Base-by-base conservation (phyloP, 2,329 filamentous ascomycete species). In the Aureobasidium vineae region DNA sequence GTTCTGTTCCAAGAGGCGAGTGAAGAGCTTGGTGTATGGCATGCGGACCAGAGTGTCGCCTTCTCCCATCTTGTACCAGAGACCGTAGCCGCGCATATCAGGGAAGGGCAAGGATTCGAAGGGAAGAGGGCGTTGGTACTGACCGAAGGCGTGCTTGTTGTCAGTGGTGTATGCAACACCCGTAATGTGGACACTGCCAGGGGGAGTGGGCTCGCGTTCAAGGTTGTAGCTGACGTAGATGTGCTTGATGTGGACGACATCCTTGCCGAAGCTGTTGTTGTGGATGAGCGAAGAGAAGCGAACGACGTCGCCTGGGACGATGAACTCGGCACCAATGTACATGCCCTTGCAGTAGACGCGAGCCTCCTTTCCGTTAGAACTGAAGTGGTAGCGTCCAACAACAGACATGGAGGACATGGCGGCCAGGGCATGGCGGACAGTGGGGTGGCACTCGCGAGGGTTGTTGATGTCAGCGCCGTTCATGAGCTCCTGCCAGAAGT, bases 321-420 rank as follows among this genome's bases (percentile, higher is more conserved):
- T 72, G 36, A 87, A 75, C 70, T 88, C 86, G 3, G 82, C 72
- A 0, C 86, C 86, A 2, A 88, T 72, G 68, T 81, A 87, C 7
- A 87, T 78, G 0, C 82, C 85, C 57, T 79, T 78, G 66, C 79
- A 83, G 63, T 79, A 81, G n/a, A 88, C 78, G 0, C 75, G 77
- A 0, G 83, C 84, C 19, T 82, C 73, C 0, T 84, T 84, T 84
- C 85, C 87, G 1, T 69, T 73, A 0, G 85, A 85, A 26, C 75
- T 78, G 72, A 87, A 84, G 28, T 77, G 79, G 61, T 81, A 79
- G 63, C 82, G 84, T 8, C 83, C 81, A 1, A 86, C 66, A 0
- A 87, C 70, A 8, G 82, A 84, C 65, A 85, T 77, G 0, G 83
- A 83, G 1, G 83, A 81, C 72, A 83, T 81, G 6, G 81, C 75